phyloP scores from a whole-genome alignment of 1,284 basidiomycete species.

The Inonotus obliquus region DNA sequence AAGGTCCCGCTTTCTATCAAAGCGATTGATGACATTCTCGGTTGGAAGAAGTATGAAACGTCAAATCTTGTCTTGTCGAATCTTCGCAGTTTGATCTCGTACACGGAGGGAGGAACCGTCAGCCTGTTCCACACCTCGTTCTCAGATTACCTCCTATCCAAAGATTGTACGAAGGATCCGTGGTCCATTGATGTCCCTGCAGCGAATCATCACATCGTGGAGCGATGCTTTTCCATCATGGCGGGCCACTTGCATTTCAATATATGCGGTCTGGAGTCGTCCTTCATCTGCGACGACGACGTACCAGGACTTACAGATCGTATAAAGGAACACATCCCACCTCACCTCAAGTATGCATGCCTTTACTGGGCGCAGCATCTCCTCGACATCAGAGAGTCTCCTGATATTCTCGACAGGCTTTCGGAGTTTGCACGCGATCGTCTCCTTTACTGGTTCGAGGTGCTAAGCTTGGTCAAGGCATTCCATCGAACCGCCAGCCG shows the following conservation, averaged over 20 bases:
- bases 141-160: not conserved
- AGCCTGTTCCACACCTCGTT: constrained; percentile 5
- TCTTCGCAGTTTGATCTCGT: not conserved
- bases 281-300: not conserved
- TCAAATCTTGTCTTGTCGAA: not conserved
- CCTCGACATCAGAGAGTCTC: not conserved
- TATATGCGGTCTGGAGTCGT: constrained; percentile 3
- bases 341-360: constrained; percentile 1
- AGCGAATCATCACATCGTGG: not conserved
- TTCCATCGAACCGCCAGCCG: not conserved
- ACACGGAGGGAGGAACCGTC: not conserved
- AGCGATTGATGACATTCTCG: not conserved
- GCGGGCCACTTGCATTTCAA: not conserved
- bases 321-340: not conserved
- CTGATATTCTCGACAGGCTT: not conserved
- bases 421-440: constrained; percentile 18
- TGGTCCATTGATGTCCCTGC: not conserved
- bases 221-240: not conserved
- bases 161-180: not conserved
- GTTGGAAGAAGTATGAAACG: not conserved
- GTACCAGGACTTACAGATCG: not conserved
- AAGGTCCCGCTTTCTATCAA: not conserved
- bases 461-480: constrained; percentile 22
- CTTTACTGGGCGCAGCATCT: constrained; percentile 6
- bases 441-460: constrained; percentile 13